A percentile compares a stretch with the other conserved stretches of the same genome.
These are phyloP conservation scores for Torrubiellomyces zombiae DNA, from an alignment of 2,329 filamentous ascomycete species.

Conservation along the genomic window DNA sequence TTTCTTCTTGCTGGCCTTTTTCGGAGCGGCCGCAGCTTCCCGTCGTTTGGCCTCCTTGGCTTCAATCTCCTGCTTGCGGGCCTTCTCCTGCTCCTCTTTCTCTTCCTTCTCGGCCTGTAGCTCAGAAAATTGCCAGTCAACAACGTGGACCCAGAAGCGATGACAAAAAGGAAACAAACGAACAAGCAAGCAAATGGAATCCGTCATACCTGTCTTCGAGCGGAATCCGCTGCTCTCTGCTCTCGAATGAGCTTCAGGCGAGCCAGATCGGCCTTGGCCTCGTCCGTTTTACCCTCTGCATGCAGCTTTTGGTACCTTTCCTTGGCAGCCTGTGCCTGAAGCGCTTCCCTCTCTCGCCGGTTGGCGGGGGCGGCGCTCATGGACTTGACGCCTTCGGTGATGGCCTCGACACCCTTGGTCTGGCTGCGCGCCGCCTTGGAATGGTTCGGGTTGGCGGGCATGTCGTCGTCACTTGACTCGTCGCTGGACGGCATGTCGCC, in stretches of 20 bases:
- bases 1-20: conserved; percentile 33
- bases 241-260: conserved; percentile 68
- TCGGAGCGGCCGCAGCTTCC: conserved; percentile 31
- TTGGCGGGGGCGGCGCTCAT: conserved; percentile 28
- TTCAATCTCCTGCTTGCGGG: conserved; percentile 32
- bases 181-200: too few relatives aligned
- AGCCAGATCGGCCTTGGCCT: conserved; percentile 79
- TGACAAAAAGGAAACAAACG: neutral
- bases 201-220: conserved; percentile 56
- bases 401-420: conserved; percentile 30
- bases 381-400: conserved; percentile 39
- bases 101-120: conserved; percentile 41
- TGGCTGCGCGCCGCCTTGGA: conserved; percentile 55
- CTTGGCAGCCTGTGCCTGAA: conserved; percentile 75
- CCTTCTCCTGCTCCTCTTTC: conserved; percentile 32
- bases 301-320: conserved; percentile 86
- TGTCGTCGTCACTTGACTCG: conserved; percentile 43
- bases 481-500: conserved; percentile 72
- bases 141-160: conserved; percentile 1
- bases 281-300: conserved; percentile 89
- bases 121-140: conserved; percentile 9
- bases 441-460: conserved; percentile 88
- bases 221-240: conserved; percentile 70
- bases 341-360: conserved; percentile 49
- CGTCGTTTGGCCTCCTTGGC: conserved; percentile 39